phyloP scores from a whole-genome alignment of 1,139 yeast species.

The Sporopachydermia cereana region DNA sequence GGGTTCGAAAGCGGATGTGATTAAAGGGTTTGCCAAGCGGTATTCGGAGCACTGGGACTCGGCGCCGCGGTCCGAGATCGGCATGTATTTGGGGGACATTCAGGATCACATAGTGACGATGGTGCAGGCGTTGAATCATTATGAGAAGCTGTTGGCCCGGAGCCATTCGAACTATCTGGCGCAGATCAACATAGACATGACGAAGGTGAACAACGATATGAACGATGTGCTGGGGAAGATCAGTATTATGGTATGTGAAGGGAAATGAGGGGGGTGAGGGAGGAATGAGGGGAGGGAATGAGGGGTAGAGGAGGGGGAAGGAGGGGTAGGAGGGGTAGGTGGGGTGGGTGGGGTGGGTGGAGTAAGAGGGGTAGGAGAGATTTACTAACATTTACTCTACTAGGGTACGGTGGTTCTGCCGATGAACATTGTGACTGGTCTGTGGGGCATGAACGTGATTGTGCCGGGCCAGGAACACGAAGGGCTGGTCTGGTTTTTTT shows the following conservation, averaged over 20 bases:
- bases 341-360: background rate
- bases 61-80: constrained; percentile 61
- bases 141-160: constrained; percentile 84
- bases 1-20: constrained; percentile 92
- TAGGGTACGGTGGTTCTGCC: constrained; percentile 91
- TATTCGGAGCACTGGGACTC: constrained; percentile 76
- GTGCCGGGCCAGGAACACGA: constrained; percentile 81
- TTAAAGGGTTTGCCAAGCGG: constrained; percentile 85
- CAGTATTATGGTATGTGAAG: constrained; percentile 41
- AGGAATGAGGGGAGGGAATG: background rate
- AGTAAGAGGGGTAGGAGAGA: background rate
- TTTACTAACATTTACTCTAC: background rate
- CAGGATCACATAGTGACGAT: constrained; percentile 92
- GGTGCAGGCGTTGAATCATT: constrained; percentile 90
- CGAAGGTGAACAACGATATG: constrained; percentile 92
- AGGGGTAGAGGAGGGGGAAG: background rate
- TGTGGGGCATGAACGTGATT: constrained; percentile 97
- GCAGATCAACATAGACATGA: constrained; percentile 94
- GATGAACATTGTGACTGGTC: constrained; percentile 85
- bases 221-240: constrained; percentile 92
- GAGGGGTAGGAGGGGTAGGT: background rate
- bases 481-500: constrained; percentile 71
- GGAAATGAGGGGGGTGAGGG: background rate
- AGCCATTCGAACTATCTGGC: constrained; percentile 93
- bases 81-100: constrained; percentile 85